A percentile compares a stretch with the other conserved stretches of the same genome.
phyloP scores from a whole-genome alignment of 768 basidiomycete species.

The Jaapia argillacea region DNA sequence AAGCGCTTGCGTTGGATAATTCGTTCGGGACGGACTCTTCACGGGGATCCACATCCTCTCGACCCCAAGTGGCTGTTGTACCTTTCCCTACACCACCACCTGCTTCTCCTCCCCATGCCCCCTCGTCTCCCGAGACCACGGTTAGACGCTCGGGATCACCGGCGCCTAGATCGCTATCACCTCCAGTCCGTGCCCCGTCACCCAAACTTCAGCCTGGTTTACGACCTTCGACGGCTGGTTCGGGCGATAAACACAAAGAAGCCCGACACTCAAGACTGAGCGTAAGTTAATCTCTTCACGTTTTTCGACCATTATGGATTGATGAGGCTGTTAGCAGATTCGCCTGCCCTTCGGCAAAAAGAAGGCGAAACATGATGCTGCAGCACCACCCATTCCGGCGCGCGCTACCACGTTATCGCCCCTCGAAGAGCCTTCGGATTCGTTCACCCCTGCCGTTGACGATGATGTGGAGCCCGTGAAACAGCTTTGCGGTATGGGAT shows the following conservation, averaged over 20 bases:
- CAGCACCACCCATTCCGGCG: slow-evolving; percentile 30
- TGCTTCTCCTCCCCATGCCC: slow-evolving; percentile 28
- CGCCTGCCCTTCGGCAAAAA: slow-evolving; percentile 73
- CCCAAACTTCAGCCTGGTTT: no score
- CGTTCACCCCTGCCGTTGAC: slow-evolving; percentile 41
- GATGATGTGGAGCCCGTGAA: slow-evolving; percentile 73
- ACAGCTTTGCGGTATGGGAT: slow-evolving; percentile 84
- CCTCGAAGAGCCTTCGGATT: slow-evolving; percentile 31
- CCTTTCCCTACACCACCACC: slow-evolving; percentile 31
- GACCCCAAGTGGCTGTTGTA: slow-evolving; percentile 11
- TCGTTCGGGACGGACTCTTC: slow-evolving; percentile 27
- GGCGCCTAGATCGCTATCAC: slow-evolving; percentile 27
- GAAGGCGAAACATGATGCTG: slow-evolving; percentile 51
- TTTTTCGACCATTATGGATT: slow-evolving; percentile 4
- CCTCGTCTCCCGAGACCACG: slow-evolving; percentile 12
- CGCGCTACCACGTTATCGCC: slow-evolving; percentile 20
- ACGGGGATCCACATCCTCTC: slow-evolving; percentile 17
- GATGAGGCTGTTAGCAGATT: slow-evolving; percentile 32
- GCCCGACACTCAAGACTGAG: slow-evolving; percentile 66
- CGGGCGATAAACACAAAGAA: slow-evolving; percentile 46
- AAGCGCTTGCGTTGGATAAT: slow-evolving; percentile 29
- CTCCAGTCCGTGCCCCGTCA: slow-evolving; percentile 37
- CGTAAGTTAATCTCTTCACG: slow-evolving; percentile 33
- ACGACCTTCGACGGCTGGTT: slow-evolving; percentile 50
- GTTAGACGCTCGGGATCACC: slow-evolving; percentile 12